Base-by-base conservation (phyloP, 108 stramenopile genomes). In the Cyclotella kingstonii region DNA sequence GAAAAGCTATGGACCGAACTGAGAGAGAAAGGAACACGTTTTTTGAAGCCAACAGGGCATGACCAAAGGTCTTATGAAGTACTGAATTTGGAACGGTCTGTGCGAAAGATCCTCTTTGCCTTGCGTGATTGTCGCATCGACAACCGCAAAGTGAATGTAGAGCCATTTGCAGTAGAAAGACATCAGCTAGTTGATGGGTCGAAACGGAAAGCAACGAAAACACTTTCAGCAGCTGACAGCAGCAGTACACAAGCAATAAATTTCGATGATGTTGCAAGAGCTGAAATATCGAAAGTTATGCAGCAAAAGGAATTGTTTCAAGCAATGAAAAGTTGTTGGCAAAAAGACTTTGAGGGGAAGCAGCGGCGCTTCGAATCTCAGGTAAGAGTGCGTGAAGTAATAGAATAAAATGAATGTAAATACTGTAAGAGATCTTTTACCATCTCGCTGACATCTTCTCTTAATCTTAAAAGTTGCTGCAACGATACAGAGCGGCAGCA, bases 301-400 rank as follows among this genome's bases (percentile, higher is more conserved):
- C 1, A 28, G 5, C 27, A 56, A 12, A 26, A 41, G 1, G 27
- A n/a, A 2, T 12, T 56, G 40, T 6, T 56, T 2, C 5, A 26
- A 27, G 55, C 19, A 40, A 56, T 56, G 55, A 56, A 9, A 4
- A 41, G 19, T 2, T 40, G 55, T 17, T 56, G 55, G 55, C 27
- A 41, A 11, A 34, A 40, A 14, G 26, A 26, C 4, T 56, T 56
- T 14, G 55, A 56, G 8, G 39, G 4, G 12, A 56, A 56, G 22
- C 41, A 56, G 55, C 10, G 5, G 5, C 23, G 25, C n/a, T 56
- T 56, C 12, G 55, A 56, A 27, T 18, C 41, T 27, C 55, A 56
- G 25, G 55, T 56, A 28, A 56, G 55, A 4, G 48, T 44, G 43
- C 43, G n/a, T 4, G 23, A 19, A 7, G 35, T 23, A n/a, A 5